These are phyloP conservation scores for Pestalotiopsis sp. DNA, from an alignment of 2,329 filamentous ascomycete species.

Conservation along the genomic window DNA sequence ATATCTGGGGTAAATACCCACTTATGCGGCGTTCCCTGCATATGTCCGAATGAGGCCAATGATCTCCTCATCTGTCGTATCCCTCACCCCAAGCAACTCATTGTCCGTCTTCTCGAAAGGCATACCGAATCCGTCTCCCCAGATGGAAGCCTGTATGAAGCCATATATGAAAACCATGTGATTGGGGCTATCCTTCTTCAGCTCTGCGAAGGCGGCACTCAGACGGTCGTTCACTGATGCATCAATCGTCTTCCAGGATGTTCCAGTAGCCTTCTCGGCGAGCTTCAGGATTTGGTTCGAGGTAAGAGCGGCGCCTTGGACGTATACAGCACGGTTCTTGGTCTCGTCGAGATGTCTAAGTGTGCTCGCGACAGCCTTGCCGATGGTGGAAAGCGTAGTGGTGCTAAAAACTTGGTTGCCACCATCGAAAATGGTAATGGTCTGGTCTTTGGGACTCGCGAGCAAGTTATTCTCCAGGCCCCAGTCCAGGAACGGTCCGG, in stretches of 20 bases:
- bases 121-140: neutral
- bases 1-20: too few species aligned
- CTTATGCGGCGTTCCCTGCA: neutral
- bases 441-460: neutral
- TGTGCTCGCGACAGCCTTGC: slow-evolving; percentile 46
- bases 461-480: slow-evolving; percentile 41
- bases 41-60: neutral
- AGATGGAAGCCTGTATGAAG: neutral
- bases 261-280: slow-evolving; percentile 13
- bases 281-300: slow-evolving; percentile 52
- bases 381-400: slow-evolving; percentile 48
- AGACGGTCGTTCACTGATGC: neutral
- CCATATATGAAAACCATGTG: neutral
- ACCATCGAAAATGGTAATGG: slow-evolving; percentile 48
- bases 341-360: slow-evolving; percentile 46
- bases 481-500: slow-evolving; percentile 64
- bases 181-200: neutral
- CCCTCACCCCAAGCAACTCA: neutral
- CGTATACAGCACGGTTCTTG: slow-evolving; percentile 53
- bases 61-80: neutral
- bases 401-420: slow-evolving; percentile 46
- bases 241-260: neutral
- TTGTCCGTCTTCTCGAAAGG: slow-evolving; percentile 4
- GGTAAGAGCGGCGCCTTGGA: slow-evolving; percentile 52
- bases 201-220: neutral